Conservation (phyloP, 2,329 filamentous ascomycete species). For the Phyllosticta citriasiana region DNA sequence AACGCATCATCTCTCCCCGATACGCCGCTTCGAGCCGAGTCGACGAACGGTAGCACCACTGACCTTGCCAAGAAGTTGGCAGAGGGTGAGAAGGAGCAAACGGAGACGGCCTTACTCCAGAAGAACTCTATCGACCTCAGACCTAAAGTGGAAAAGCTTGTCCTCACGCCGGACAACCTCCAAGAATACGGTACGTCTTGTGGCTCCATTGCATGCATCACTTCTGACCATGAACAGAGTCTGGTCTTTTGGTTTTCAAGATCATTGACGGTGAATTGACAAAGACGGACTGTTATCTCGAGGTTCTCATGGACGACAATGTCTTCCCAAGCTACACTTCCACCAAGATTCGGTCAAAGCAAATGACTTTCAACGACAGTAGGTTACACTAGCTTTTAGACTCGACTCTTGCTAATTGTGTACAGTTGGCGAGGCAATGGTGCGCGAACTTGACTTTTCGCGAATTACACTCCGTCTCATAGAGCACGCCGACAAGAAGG, state of each 20-base stretch:
- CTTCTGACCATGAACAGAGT: constrained; percentile 49
- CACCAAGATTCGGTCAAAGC: constrained; percentile 58
- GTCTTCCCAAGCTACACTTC: constrained; percentile 82
- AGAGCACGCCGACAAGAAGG: constrained; percentile 65
- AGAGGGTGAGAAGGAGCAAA: constrained; percentile 37
- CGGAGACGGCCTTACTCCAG: constrained; percentile 38
- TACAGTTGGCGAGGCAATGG: constrained; percentile 76
- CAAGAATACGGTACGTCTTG: constrained; percentile 55
- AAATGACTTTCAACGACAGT: constrained; percentile 74
- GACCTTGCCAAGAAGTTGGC: constrained; percentile 37
- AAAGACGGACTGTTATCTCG: constrained; percentile 64
- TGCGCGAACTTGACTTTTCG: constrained; percentile 95
- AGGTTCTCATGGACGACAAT: constrained; percentile 91
- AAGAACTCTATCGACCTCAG: not conserved
- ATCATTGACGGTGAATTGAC: constrained; percentile 82
- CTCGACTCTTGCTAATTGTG: not conserved
- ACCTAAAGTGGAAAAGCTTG: constrained; percentile 64
- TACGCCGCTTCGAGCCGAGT: not conserved
- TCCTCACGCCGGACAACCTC: constrained; percentile 69
- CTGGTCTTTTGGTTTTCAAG: constrained; percentile 87
- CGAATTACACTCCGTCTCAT: constrained; percentile 80
- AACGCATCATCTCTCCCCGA: constrained; percentile 20
- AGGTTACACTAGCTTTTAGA: constrained; percentile 21
- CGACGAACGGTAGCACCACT: constrained; percentile 18
- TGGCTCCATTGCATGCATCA: not conserved